Percentiles rank a stretch among this genome's conserved stretches.
Evolutionary conservation across 2,329 filamentous ascomycete species (phyloP).

Genomic region (Cladosporium sp.): DNA sequence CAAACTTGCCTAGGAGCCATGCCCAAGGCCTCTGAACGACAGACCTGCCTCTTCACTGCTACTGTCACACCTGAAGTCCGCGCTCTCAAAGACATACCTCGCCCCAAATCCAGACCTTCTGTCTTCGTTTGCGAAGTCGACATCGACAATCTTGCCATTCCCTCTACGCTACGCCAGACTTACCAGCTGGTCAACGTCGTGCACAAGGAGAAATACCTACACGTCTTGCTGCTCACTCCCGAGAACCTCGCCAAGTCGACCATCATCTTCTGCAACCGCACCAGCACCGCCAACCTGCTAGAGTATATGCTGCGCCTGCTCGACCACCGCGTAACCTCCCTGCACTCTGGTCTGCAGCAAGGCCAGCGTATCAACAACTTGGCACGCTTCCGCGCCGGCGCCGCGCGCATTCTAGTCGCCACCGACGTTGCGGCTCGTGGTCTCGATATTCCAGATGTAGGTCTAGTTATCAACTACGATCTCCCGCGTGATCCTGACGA

Average conservation of each 20-base stretch:
- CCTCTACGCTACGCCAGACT: conserved; percentile 75
- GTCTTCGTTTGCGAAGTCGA: conserved; percentile 90
- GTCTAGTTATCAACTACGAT: conserved; percentile 91
- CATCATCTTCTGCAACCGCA: conserved; percentile 95
- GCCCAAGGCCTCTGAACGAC: conserved; percentile 74
- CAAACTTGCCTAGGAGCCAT: conserved; percentile 82
- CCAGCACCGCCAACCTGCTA: conserved; percentile 81
- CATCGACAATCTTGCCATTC: conserved; percentile 70
- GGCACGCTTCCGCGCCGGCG: conserved; percentile 84
- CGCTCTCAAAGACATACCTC: conserved; percentile 71
- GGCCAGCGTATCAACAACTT: conserved; percentile 83
- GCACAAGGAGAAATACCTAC: conserved; percentile 92
- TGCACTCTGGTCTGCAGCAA: conserved; percentile 86
- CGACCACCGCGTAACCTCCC: conserved; percentile 83
- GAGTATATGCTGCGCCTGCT: conserved; percentile 85
- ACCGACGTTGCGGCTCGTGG: conserved; percentile 94
- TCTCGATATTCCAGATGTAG: conserved; percentile 91
- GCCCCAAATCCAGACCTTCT: conserved; percentile 67
- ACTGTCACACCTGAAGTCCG: conserved; percentile 92
- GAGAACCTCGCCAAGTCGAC: conserved; percentile 71
- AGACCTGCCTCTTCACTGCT: conserved; percentile 93
- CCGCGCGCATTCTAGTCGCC: conserved; percentile 85
- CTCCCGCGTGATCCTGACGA: conserved; percentile 94
- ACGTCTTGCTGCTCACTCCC: conserved; percentile 80
- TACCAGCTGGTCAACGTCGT: conserved; percentile 88